phyloP scores from a whole-genome alignment of 768 basidiomycete species.

The Pholiota conissans region DNA sequence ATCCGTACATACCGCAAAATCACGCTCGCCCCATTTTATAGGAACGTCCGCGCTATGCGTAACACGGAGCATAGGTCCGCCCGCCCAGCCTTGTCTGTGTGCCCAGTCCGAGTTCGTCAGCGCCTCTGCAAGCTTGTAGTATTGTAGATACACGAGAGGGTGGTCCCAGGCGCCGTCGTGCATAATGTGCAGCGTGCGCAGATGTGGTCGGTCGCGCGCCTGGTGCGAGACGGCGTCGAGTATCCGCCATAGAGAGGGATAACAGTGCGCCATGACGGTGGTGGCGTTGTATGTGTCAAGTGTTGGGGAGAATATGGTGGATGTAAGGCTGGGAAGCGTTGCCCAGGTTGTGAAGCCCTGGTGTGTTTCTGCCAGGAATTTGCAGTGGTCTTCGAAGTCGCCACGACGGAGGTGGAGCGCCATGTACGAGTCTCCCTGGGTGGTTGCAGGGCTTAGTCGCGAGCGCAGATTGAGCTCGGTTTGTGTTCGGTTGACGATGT shows the following conservation, averaged over 20 bases:
- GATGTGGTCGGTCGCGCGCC: constrained; percentile 34
- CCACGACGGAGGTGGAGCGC: constrained; percentile 49
- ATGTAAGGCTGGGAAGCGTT: constrained; percentile 37
- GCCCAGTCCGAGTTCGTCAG: constrained; percentile 36
- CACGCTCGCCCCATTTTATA: constrained; percentile 36
- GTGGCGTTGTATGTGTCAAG: constrained; percentile 34
- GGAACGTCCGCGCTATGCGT: constrained; percentile 42
- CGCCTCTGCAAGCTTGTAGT: constrained; percentile 38
- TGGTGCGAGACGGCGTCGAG: constrained; percentile 31
- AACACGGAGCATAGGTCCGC: constrained; percentile 40
- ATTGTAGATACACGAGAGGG: constrained; percentile 41
- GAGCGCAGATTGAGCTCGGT: constrained; percentile 31
- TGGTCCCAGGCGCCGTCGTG: constrained; percentile 52
- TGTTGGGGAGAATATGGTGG: constrained; percentile 32
- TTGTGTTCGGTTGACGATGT: constrained; percentile 35
- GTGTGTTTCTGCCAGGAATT: constrained; percentile 30
- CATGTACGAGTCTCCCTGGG: constrained; percentile 38
- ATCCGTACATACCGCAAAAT: constrained; percentile 45
- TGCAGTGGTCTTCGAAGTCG: constrained; percentile 46
- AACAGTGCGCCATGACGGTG: constrained; percentile 45
- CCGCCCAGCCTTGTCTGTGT: constrained; percentile 32
- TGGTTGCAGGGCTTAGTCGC: constrained; percentile 16
- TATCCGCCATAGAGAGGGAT: constrained; percentile 40
- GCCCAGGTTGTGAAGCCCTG: constrained; percentile 49
- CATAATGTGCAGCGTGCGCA: constrained; percentile 40